Percentiles rank a stretch among this genome's conserved stretches.
Evolutionary conservation across 2,329 filamentous ascomycete species (phyloP).

Genomic region (Paecilomyces formosus): DNA sequence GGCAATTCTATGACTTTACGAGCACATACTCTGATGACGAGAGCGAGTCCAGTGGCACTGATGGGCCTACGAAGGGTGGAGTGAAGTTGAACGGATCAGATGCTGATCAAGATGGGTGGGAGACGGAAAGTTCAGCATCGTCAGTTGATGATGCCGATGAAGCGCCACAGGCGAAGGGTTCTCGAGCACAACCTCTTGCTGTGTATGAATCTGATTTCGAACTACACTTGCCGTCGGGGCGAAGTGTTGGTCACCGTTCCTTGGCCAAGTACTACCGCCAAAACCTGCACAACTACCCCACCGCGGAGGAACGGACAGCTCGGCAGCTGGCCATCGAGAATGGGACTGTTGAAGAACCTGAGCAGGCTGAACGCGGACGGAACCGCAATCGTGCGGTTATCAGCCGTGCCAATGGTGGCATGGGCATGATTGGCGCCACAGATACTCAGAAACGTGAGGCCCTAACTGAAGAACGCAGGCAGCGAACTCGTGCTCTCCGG

Average conservation of each 20-base stretch:
- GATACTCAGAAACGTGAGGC: slow-evolving; percentile 68
- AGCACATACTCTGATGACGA: slow-evolving; percentile 86
- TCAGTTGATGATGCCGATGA: slow-evolving; percentile 69
- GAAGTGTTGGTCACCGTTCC: slow-evolving; percentile 82
- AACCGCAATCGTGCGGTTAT: slow-evolving; percentile 49
- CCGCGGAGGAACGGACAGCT: slow-evolving; percentile 65
- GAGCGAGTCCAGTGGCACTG: slow-evolving; percentile 42
- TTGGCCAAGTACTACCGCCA: slow-evolving; percentile 84
- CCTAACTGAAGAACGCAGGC: slow-evolving; percentile 59
- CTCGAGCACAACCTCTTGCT: slow-evolving; percentile 60
- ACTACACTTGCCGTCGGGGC: slow-evolving; percentile 83
- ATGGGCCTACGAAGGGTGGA: slow-evolving; percentile 46
- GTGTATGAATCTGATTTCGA: slow-evolving; percentile 73
- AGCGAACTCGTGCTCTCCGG: slow-evolving; percentile 57
- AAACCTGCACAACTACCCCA: slow-evolving; percentile 80
- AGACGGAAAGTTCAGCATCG: slow-evolving; percentile 87
- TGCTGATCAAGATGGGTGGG: slow-evolving; percentile 74
- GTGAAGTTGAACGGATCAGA: slow-evolving; percentile 56
- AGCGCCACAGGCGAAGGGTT: slow-evolving; percentile 61
- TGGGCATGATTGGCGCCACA: slow-evolving; percentile 69
- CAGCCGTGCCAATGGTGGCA: slow-evolving; percentile 62
- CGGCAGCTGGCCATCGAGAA: slow-evolving; percentile 52
- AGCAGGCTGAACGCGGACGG: slow-evolving; percentile 36
- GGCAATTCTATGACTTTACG: slow-evolving; percentile 94
- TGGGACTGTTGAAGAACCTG: slow-evolving; percentile 38